Evolutionary conservation across 257 asterid genomes (phyloP).

Genomic region (Penstemon barbatus): DNA sequence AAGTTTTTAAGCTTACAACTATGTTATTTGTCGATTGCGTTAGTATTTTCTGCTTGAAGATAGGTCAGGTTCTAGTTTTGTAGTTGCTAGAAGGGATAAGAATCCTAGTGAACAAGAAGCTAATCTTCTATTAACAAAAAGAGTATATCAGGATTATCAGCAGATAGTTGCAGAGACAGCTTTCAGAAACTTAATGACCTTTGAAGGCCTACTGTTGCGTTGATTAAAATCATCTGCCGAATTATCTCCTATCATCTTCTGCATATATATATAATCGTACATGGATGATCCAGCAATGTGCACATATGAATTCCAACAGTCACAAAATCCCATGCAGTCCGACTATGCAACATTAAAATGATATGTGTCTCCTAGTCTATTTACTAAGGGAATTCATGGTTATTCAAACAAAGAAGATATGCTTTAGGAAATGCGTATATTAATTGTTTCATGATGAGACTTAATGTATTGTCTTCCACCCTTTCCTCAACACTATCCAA

Average conservation of each 20-base stretch:
- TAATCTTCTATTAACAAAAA: not conserved
- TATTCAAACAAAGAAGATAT: no score
- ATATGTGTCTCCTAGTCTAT: no score
- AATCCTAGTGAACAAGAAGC: not conserved
- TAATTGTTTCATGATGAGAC: no score
- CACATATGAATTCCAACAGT: not conserved
- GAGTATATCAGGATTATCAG: no score
- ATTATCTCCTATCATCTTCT: not conserved
- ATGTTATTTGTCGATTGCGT: not conserved
- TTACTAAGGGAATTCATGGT: no score
- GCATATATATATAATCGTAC: not conserved
- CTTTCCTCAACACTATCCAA: no score
- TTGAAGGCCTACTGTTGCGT: not conserved
- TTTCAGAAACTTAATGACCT: not conserved
- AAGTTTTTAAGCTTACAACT: conserved; percentile 10
- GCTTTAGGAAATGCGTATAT: no score
- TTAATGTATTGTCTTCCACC: no score
- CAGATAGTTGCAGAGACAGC: no score
- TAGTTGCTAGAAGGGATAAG: conserved; percentile 8
- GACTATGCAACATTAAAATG: not conserved
- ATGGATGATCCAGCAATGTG: not conserved
- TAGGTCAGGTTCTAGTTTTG: not conserved
- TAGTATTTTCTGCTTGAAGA: not conserved
- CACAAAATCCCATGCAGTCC: not conserved
- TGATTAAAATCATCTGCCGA: not conserved